Evolutionary conservation across 345 rosid species (phyloP).

Genomic region (Euphorbia lathyris): DNA sequence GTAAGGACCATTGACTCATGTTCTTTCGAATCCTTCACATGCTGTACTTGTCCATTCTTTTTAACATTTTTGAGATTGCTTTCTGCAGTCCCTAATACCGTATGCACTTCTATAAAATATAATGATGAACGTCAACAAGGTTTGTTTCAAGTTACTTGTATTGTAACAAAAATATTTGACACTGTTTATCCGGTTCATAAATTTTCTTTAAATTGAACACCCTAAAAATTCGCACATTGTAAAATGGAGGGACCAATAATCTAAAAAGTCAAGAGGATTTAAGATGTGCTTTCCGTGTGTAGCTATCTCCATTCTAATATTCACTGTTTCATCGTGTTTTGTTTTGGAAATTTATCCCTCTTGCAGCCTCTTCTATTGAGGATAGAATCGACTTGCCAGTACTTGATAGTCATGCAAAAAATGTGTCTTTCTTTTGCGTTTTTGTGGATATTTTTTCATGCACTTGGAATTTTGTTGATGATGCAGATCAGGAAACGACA

Average conservation of each 20-base stretch:
- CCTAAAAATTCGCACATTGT: neutral
- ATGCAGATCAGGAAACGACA: neutral
- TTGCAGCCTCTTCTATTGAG: neutral
- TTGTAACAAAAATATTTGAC: neutral
- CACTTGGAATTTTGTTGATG: constrained; percentile 1
- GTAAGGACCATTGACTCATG: neutral
- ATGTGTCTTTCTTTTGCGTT: neutral
- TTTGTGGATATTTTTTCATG: neutral
- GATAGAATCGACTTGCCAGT: neutral
- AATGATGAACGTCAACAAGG: neutral
- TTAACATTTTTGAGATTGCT: too few relatives aligned
- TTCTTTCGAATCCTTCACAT: neutral
- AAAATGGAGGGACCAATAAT: neutral
- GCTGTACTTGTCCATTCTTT: neutral
- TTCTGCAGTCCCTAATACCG: too few relatives aligned
- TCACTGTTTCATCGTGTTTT: neutral
- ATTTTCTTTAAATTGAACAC: too few relatives aligned
- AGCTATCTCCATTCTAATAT: neutral
- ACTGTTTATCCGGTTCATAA: neutral
- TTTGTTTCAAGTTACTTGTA: neutral
- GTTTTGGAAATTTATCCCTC: neutral
- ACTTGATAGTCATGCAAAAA: neutral
- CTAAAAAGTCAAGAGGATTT: constrained; percentile 2
- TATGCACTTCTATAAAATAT: neutral
- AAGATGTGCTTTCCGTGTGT: too few relatives aligned